phyloP scores from a whole-genome alignment of 352 stramenopile species.

The Pythium coloratum region DNA sequence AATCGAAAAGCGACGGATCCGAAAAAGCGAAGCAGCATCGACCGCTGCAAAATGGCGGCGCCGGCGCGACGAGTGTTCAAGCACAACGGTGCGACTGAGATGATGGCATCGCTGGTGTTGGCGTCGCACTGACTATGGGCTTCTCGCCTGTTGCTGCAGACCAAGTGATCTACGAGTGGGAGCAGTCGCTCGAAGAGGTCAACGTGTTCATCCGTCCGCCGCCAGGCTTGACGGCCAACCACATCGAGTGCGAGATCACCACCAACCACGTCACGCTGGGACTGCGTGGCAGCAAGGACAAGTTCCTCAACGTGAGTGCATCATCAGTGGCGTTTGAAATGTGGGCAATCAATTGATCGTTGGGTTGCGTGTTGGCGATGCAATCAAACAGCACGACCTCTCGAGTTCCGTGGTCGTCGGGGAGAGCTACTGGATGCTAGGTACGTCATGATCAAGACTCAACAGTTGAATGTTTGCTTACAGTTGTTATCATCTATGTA shows the following conservation, averaged over 20 bases:
- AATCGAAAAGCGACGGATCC: conserved; percentile 14
- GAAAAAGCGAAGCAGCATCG: background rate
- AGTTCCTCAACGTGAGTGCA: conserved; percentile 89
- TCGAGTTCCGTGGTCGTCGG: conserved; percentile 90
- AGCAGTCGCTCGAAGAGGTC: conserved; percentile 94
- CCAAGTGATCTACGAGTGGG: conserved; percentile 96
- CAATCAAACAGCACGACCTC: conserved; percentile 80
- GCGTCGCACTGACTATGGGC: background rate
- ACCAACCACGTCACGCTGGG: conserved; percentile 89
- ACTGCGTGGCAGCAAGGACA: conserved; percentile 82
- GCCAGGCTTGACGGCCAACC: conserved; percentile 69
- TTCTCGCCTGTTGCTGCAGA: conserved; percentile 27
- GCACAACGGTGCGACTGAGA: conserved; percentile 44
- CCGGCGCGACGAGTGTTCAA: conserved; percentile 62
- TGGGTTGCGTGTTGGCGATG: background rate
- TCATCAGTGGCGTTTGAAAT: background rate
- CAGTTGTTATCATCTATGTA: conserved; percentile 23
- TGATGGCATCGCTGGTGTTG: background rate
- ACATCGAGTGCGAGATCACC: conserved; percentile 90
- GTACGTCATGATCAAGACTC: conserved; percentile 27
- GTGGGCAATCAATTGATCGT: background rate
- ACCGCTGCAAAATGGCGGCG: conserved; percentile 35
- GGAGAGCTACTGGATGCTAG: conserved; percentile 97
- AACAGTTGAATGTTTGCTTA: background rate
- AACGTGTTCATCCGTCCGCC: conserved; percentile 95